phyloP scores from a whole-genome alignment of 139 green algal genomes.

The Zygnema cylindricum region DNA sequence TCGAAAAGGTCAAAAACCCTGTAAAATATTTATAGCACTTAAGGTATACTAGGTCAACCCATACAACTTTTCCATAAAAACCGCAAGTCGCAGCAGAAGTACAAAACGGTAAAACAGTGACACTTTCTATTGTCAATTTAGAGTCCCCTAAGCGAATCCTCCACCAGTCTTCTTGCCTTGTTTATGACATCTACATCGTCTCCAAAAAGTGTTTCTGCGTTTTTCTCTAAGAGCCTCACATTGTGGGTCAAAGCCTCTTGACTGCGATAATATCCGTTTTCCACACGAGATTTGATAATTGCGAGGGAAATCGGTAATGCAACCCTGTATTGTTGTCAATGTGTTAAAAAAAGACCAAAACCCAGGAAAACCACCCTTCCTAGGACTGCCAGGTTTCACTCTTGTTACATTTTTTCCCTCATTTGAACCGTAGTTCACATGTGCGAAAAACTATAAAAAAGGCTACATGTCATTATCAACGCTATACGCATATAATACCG shows the following conservation, averaged over 20 bases:
- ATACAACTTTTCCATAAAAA: background rate
- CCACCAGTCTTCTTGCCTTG: slow-evolving; percentile 1
- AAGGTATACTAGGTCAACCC: background rate
- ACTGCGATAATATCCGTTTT: slow-evolving; percentile 1
- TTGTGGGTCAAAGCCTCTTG: background rate
- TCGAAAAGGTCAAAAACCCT: too few relatives aligned
- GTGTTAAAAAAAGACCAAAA: background rate
- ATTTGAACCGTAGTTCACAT: too few relatives aligned
- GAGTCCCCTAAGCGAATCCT: background rate
- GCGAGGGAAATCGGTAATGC: background rate
- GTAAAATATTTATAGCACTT: too few relatives aligned
- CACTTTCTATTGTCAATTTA: background rate
- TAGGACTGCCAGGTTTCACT: too few relatives aligned
- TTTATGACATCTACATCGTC: background rate
- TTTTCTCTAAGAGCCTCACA: background rate
- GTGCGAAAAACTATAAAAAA: too few relatives aligned
- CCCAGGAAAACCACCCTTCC: too few relatives aligned
- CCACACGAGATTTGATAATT: background rate
- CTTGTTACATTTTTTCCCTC: too few relatives aligned
- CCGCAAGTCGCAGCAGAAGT: background rate
- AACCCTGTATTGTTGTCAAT: background rate
- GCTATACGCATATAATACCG: too few relatives aligned
- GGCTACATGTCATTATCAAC: too few relatives aligned
- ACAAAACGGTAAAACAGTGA: too few relatives aligned
- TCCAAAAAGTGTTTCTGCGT: background rate